Base-by-base conservation (phyloP, 148 eudicot genomes). In the Vaccinium myrtillus region DNA sequence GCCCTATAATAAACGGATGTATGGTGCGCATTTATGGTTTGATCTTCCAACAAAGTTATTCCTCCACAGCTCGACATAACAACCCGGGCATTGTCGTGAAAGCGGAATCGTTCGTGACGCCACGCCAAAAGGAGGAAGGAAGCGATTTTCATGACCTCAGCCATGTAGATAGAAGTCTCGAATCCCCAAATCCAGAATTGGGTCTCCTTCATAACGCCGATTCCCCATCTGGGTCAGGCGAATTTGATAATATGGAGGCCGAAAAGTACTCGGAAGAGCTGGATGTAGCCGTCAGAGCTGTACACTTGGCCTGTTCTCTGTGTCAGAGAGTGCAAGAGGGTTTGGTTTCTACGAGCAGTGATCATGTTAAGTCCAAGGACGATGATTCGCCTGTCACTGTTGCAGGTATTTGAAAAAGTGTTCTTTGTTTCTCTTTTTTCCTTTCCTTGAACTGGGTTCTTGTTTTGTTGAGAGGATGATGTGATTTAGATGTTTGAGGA, bases 301-400 rank as follows among this genome's bases (percentile, higher is more conserved):
- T 96, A 48, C 99, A 93, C 83, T 87, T 96, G 95, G 98, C 93
- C 9, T 96, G 97, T 85, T 77, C 83, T 82, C 88, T 94, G 19
- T 96, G 99, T 77, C 89, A 86, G 61, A 90, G 89, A 82, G 92
- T 96, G 53, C 99, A 96, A 78, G 80, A 81, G 58, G 87, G 87
- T 51, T 80, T 95, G 87, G 63, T 93, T 84, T 90, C 93, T 83
- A 2, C 90, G 0, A 84, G 56, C 76, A 76, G 39, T 76, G 83
- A 91, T 82, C 92, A 92, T 55, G 92, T 97, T 55, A 82, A 87
- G 83, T 90, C 93, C 82, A 95, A 97, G 87, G 94, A 91, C 58
- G 98, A 97, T 83, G 91, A 97, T 89, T 95, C 98, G 49, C 98
- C 90, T 59, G 98, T 95, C 81, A 97, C 99, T 87, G 89, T 97